Conservation (phyloP, 176 grass and related monocot genomes). For the Oryza longistaminata region DNA sequence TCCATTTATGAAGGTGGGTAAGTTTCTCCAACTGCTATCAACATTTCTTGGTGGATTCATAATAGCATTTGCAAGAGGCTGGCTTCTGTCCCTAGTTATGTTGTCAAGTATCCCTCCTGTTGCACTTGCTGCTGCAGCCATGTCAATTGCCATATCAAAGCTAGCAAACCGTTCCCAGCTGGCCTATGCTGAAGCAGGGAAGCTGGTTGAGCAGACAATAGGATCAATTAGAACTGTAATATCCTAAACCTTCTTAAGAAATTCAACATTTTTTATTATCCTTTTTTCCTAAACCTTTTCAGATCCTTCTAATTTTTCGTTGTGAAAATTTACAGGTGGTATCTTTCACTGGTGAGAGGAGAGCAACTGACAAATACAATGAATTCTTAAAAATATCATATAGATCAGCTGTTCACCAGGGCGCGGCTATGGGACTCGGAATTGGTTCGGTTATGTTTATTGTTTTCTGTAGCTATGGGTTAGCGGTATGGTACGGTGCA, state of each 20-base stretch:
- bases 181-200: conserved; percentile 74
- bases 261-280: background rate
- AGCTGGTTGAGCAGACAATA: conserved; percentile 71
- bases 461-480: conserved; percentile 68
- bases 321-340: conserved; percentile 53
- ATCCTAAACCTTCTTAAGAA: conserved; percentile 11
- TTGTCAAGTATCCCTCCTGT: conserved; percentile 58
- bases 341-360: conserved; percentile 77
- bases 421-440: conserved; percentile 50
- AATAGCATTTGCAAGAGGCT: conserved; percentile 63
- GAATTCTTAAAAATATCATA: conserved; percentile 55
- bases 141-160: conserved; percentile 58
- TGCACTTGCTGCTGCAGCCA: conserved; percentile 45
- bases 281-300: background rate
- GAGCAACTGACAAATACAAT: conserved; percentile 63
- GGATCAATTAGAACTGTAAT: conserved; percentile 75
- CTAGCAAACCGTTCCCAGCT: conserved; percentile 56
- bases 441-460: conserved; percentile 53
- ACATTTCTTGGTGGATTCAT: conserved; percentile 66
- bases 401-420: conserved; percentile 54
- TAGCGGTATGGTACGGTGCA: conserved; percentile 75
- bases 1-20: conserved; percentile 50
- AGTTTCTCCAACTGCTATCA: conserved; percentile 58
- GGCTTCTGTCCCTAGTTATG: conserved; percentile 67
- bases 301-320: conserved; percentile 1